phyloP scores from a whole-genome alignment of 2,329 filamentous ascomycete species.

The Penicillium sp. region DNA sequence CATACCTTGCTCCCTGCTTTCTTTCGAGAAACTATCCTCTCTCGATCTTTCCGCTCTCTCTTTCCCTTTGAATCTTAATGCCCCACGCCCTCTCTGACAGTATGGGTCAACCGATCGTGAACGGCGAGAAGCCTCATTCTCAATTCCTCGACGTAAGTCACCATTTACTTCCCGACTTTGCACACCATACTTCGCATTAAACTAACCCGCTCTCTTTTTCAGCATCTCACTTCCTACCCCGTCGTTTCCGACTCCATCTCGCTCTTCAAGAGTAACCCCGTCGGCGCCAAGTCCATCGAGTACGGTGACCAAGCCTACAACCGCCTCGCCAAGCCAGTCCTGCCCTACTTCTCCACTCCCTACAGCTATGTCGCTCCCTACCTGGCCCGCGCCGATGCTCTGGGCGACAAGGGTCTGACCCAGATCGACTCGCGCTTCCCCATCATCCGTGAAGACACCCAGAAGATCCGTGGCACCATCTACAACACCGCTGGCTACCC shows the following conservation, averaged over 20 bases:
- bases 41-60: background rate
- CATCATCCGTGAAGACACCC: conserved; percentile 72
- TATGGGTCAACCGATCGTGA: conserved; percentile 52
- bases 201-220: conserved; percentile 21
- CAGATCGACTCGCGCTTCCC: conserved; percentile 72
- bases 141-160: conserved; percentile 46
- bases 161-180: conserved; percentile 11
- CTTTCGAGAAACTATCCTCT: background rate
- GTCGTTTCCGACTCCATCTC: conserved; percentile 76
- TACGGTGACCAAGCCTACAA: conserved; percentile 74
- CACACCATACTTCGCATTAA: background rate
- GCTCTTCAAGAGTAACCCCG: conserved; percentile 77
- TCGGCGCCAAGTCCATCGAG: conserved; percentile 79
- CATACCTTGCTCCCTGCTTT: conserved; percentile 7
- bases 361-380: conserved; percentile 85
- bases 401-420: conserved; percentile 71
- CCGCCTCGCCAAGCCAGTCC: conserved; percentile 73
- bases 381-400: conserved; percentile 74
- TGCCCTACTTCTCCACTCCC: conserved; percentile 76
- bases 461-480: conserved; percentile 67
- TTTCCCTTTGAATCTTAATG: conserved; percentile 34
- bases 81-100: conserved; percentile 51
- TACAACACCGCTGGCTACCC: conserved; percentile 63
- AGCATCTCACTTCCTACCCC: conserved; percentile 87
- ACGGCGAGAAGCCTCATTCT: conserved; percentile 53